Base-by-base conservation (phyloP, 1,139 yeast species). In the Blastobotrys raffinosifermentans region DNA sequence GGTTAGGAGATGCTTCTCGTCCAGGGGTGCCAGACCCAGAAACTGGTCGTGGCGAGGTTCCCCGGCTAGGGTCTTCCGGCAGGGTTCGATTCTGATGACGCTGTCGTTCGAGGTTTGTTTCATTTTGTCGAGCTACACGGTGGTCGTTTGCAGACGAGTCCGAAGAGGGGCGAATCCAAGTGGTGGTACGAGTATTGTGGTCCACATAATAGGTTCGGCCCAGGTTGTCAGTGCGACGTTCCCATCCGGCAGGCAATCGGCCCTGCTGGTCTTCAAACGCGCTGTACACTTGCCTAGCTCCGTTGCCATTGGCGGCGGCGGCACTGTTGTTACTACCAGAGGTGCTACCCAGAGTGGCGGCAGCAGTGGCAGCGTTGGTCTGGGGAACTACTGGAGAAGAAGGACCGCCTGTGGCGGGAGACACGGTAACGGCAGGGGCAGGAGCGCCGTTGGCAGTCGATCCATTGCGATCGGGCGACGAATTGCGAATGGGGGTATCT, bases 121-220 rank as follows among this genome's bases (percentile, higher is more conserved):
- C 72, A 43, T 73, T 74, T 53, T 72, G 71, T 45, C 72, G 54
- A 10, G 57, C 56, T 19, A 46, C 53, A 32, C 69, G 67, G 42
- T 67, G 73, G 29, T 63, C 67, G 15, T 54, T 49, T 42, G 63
- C 69, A 37, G 47, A 55, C 32, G 60, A 52, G 35, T 53, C 72
- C 68, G 63, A 71, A 3, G 89, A 75, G 19, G 99, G 99, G 54
- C 99, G 77, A 53, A 85, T 89, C 99, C 99, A 91, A 8, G 98
- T 91, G 3, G 99, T 91, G 5, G 96, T 84, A 64, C 97, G 79
- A 21, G 96, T 85, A 61, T 89, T 89, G 65, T 91, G 99, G 64
- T 91, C 99, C 29, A 91, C 98, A 59, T 91, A 91, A 63, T 93
- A 91, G 1, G 97, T 91, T 56, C 99, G 77, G 21, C 98, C 98